Evolutionary conservation across 1,284 basidiomycete genomes (phyloP), one percentile per base, ranked within the genome.

Genomic region (Veloboletus limbatus): DNA sequence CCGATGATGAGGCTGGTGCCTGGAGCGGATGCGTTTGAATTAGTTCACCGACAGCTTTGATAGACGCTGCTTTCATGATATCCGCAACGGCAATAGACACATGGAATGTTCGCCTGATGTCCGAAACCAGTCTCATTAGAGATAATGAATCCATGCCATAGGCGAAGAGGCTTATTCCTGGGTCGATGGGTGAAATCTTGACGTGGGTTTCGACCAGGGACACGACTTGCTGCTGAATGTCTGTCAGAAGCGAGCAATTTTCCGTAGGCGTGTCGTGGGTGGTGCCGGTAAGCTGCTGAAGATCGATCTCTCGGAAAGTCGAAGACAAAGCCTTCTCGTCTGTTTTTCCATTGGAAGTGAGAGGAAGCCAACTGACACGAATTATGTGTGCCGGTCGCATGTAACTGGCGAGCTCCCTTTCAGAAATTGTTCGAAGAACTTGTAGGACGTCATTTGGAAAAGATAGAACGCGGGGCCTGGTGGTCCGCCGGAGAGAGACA

Each of bases 371-470:
- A 47, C 58, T 63, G 16, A 78, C 61, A 6, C 74, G 72, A 30
- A 78, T 65, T 46, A 78, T 68, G 53, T 76, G 74, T 45, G 72
- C 70, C 11, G 76, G 76, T 8, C 76, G 69, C 76, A 78, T 78
- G 49, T 78, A 78, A 44, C 68, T 72, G 8, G 77, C 71, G 1
- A 78, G 63, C 53, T 74, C 72, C 18, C 53, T 48, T 33, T 74
- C 68, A 53, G 71, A 74, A 17, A 67, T 65, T 13, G 43, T 49
- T 38, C 62, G 67, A 40, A 78, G 67, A 22, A 53, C 47, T 20
- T 55, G 59, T 40, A 74, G 52, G 14, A 76, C 54, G 1, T 61
- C 63, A 8, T 50, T 40, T 7, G 67, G 63, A 5, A 71, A 65
- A n/a, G 48, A 1, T 18, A 62, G 40, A 14, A 71, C 42, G 4